Evolutionary conservation across 208 protist species (phyloP).

Genomic region (Tritrichomonas foetus): DNA sequence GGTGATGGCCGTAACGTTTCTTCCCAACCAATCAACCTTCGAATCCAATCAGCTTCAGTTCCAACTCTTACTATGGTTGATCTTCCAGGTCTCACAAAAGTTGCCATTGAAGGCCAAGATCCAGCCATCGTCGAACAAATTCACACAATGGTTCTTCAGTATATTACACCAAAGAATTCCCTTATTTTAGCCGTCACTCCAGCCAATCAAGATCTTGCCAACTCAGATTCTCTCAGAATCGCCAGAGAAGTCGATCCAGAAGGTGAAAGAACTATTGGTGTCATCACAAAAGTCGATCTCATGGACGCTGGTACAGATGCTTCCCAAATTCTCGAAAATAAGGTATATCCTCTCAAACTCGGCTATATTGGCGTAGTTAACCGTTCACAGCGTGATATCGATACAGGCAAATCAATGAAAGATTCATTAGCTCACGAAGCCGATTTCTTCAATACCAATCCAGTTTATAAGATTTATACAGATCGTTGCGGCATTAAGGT

Average conservation of each 20-base stretch:
- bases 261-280: constrained; percentile 62
- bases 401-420: constrained; percentile 70
- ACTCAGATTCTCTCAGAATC: constrained; percentile 54
- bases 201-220: constrained; percentile 63
- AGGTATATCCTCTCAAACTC: constrained; percentile 77
- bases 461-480: constrained; percentile 67
- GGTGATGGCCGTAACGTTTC: neutral
- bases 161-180: constrained; percentile 44
- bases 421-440: constrained; percentile 59
- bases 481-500: constrained; percentile 47
- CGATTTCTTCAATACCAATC: constrained; percentile 78
- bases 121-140: constrained; percentile 57
- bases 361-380: constrained; percentile 97
- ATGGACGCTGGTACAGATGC: constrained; percentile 84
- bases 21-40: constrained; percentile 29
- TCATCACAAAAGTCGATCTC: constrained; percentile 64
- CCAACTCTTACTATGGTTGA: constrained; percentile 62
- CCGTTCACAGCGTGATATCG: constrained; percentile 91
- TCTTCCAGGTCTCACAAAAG: constrained; percentile 61
- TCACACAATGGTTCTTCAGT: constrained; percentile 53
- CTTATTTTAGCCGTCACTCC: constrained; percentile 60
- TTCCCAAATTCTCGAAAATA: constrained; percentile 81
- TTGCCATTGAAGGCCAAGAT: constrained; percentile 55
- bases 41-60: constrained; percentile 50
- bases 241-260: constrained; percentile 58